A percentile compares a stretch with the other conserved stretches of the same genome.
These are phyloP conservation scores for Trichophyton benhamiae DNA, from an alignment of 2,329 filamentous ascomycete genomes.

Conservation along the genomic window DNA sequence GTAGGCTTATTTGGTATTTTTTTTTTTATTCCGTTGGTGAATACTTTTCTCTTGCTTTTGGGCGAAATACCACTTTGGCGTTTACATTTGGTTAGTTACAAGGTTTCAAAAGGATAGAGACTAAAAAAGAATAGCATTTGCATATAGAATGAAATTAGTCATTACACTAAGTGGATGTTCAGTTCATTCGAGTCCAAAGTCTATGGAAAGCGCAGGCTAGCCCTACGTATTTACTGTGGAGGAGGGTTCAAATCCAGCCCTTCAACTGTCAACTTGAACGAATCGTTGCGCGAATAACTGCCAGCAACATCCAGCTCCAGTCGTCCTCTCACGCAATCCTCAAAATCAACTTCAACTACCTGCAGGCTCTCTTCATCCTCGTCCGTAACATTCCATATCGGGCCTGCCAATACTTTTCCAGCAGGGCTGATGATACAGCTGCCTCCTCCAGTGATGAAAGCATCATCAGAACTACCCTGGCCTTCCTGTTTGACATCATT, in stretches of 20 bases:
- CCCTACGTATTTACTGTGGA: constrained; percentile 21
- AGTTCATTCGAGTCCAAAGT: background rate
- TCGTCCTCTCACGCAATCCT: constrained; percentile 71
- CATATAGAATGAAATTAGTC: constrained; percentile 1
- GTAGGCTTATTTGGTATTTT: background rate
- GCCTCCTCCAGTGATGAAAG: constrained; percentile 60
- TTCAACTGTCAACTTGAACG: constrained; percentile 48
- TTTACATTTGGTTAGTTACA: background rate
- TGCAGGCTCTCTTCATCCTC: constrained; percentile 50
- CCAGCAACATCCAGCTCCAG: constrained; percentile 76
- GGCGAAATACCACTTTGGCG: background rate
- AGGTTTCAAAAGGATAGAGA: background rate
- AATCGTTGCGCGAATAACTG: constrained; percentile 66
- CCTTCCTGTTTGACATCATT: background rate
- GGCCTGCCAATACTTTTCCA: constrained; percentile 67
- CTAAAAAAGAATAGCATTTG: constrained; percentile 3
- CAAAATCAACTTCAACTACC: constrained; percentile 66
- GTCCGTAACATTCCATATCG: constrained; percentile 59
- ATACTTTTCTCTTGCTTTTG: background rate
- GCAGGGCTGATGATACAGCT: constrained; percentile 69
- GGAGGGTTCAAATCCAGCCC: constrained; percentile 49
- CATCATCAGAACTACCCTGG: constrained; percentile 19
- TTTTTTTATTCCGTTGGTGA: background rate
- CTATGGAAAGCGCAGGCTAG: background rate
- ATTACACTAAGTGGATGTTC: background rate